A percentile compares a stretch with the other conserved stretches of the same genome.
Evolutionary conservation across 257 asterid genomes (phyloP).

Genomic region (Rehmannia glutinosa): DNA sequence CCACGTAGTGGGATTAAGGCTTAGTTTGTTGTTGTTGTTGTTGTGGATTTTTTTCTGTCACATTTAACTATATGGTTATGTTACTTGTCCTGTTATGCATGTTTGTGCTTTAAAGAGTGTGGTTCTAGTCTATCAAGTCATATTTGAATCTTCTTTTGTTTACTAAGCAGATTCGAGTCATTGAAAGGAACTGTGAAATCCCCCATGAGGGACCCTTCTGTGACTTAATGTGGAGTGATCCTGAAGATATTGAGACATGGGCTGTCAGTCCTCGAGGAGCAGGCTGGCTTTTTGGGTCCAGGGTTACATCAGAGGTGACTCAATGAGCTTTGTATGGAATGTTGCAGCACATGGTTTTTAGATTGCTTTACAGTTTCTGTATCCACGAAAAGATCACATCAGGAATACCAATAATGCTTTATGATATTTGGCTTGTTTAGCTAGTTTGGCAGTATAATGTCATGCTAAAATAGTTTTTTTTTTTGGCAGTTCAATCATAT

Average conservation of each 20-base stretch:
- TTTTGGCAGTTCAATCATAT: slow-evolving; percentile 87
- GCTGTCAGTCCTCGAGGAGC: slow-evolving; percentile 99
- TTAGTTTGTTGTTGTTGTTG: too few relatives aligned
- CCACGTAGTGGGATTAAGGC: too few relatives aligned
- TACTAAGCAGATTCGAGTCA: slow-evolving; percentile 71
- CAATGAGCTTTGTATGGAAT: not conserved
- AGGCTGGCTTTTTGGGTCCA: slow-evolving; percentile 97
- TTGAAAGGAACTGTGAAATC: slow-evolving; percentile 90
- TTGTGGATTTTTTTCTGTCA: too few relatives aligned
- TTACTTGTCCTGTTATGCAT: not conserved
- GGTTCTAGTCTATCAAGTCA: not conserved
- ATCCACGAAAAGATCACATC: not conserved
- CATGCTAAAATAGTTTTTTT: slow-evolving; percentile 5
- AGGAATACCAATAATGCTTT: not conserved
- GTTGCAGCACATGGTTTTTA: not conserved
- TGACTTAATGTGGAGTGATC: slow-evolving; percentile 99
- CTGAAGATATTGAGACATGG: slow-evolving; percentile 99
- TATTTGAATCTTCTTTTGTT: slow-evolving; percentile 47
- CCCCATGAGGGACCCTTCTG: slow-evolving; percentile 99
- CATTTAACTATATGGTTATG: not conserved
- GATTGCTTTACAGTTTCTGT: too few relatives aligned
- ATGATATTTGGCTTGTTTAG: not conserved
- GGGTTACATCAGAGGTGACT: slow-evolving; percentile 93
- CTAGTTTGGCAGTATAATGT: not conserved
- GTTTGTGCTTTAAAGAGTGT: not conserved